Evolutionary conservation across 2,329 filamentous ascomycete genomes (phyloP), one percentile per base, ranked within the genome.

Genomic region (Ascochyta pisi): DNA sequence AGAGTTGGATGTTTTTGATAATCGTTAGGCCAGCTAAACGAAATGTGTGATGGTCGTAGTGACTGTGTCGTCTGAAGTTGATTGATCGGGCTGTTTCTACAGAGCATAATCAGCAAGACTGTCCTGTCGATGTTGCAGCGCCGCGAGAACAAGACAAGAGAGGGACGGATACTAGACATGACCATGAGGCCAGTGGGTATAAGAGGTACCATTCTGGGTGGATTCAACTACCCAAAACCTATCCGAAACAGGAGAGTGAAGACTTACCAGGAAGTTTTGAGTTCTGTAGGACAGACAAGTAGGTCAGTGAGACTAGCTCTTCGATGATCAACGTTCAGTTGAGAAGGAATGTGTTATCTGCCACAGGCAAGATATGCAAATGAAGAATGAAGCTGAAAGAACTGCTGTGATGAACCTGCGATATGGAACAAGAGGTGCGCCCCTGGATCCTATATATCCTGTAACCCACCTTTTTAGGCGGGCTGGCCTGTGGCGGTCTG

Each of bases 11-110:
- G 26, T 62, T 58, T 66, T 54, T 64, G 59, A 41, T 33, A 57
- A 73, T 75, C 71, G 73, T 69, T 73, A 76, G 74, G 64, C 75
- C 75, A 47, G 75, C 74, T 76, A 61, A 66, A 67, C 74, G 72
- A 75, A 58, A 58, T 23, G 22, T 49, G 27, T 24, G 61, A 58
- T 9, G 57, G 62, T 45, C 62, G 65, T 63, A 52, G 42, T 57
- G 43, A 44, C 57, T 60, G 55, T 54, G 33, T 52, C 27, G 56
- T 60, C 40, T 23, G 50, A 46, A 58, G 46, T 49, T 46, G 56
- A 38, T 48, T 42, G 38, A 39, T 37, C 45, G 33, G 47, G 50
- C 26, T 15, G 49, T 24, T 46, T 40, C 35, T 61, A 46, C 16
- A 12, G 13, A 2, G 48, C 6, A 44, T 31, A 38, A 29, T 57